Base-by-base conservation (phyloP, 441 rosid genomes). In the Adansonia rubrostipa region DNA sequence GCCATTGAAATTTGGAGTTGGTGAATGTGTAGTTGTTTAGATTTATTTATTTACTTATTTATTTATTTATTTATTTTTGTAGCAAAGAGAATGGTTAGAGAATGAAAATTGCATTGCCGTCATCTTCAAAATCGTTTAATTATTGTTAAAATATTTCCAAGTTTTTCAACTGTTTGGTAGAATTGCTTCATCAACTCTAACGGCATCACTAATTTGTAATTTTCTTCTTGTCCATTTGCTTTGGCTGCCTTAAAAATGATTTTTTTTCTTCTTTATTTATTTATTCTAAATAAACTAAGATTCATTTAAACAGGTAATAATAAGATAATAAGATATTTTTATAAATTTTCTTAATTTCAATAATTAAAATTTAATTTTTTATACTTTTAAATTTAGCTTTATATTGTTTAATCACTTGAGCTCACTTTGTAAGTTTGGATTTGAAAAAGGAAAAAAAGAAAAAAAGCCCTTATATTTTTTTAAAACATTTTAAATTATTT, bases 21-120 rank as follows among this genome's bases (percentile, higher is more conserved):
- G 54, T 69, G 73, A 69, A 13, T 69, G 57, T 69, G 73, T 48
- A 48, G 73, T 70, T 70, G 74, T 24, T 70, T 60, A 51, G 13
- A 24, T 71, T 50, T 70, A 3, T 17, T 44, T 44, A 8, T 48
- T n/a, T n/a, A n/a, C n/a, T n/a, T n/a, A n/a, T n/a, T 24, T 24
- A 24, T 24, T 24, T 24, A 24, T 24, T 24, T 24, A 24, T 24
- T 24, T 24, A 24, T 24, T 24, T 24, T 24, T 24, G 6, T 13
- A 13, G 2, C 44, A 10, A 62, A 62, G 17, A 5, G 67, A 33
- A n/a, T 6, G 13, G 67, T 1, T 28, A 28, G 45, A 10, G 33
- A 45, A 65, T 40, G 17, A 44, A 45, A 19, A 47, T 19, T 11
- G n/a, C 3, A 10, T 47, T 20, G 44, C 44, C 22, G 45, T 70